These are phyloP conservation scores for Kodamaea jinghongensis DNA, from an alignment of 805 yeast genomes.

Conservation along the genomic window DNA sequence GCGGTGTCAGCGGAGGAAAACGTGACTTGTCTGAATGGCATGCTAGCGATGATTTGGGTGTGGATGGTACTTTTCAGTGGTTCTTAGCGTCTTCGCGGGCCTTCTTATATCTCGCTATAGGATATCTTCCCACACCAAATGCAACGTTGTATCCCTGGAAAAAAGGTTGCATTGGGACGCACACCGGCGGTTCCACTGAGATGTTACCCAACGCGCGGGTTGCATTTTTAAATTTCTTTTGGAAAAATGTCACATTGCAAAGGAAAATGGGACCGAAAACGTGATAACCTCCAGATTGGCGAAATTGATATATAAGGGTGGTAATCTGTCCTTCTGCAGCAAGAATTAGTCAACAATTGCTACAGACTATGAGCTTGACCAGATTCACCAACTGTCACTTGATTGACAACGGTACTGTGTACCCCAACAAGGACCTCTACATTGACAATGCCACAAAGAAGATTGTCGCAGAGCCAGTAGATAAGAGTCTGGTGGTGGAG, in stretches of 20 bases:
- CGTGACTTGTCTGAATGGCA: constrained; percentile 32
- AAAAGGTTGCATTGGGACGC: constrained; percentile 2
- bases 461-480: constrained; percentile 32
- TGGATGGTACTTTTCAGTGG: too few species aligned
- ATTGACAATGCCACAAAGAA: constrained; percentile 41
- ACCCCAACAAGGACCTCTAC: constrained; percentile 38
- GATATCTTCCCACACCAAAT: not conserved
- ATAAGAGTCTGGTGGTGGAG: constrained; percentile 12
- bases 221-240: too few species aligned
- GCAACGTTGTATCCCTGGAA: constrained; percentile 4
- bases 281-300: too few species aligned
- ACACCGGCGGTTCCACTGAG: not conserved
- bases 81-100: too few species aligned
- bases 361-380: constrained; percentile 13
- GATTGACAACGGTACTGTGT: constrained; percentile 40
- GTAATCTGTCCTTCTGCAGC: too few species aligned
- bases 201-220: too few species aligned
- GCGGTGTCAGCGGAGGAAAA: constrained; percentile 41
- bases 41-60: not conserved
- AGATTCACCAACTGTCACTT: constrained; percentile 42
- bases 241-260: too few species aligned
- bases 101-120: too few species aligned
- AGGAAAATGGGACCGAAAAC: too few species aligned
- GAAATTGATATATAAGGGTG: too few species aligned
- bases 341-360: too few species aligned